Conservation (phyloP, 805 yeast genomes). For the Zygoascus biomembranicola region DNA sequence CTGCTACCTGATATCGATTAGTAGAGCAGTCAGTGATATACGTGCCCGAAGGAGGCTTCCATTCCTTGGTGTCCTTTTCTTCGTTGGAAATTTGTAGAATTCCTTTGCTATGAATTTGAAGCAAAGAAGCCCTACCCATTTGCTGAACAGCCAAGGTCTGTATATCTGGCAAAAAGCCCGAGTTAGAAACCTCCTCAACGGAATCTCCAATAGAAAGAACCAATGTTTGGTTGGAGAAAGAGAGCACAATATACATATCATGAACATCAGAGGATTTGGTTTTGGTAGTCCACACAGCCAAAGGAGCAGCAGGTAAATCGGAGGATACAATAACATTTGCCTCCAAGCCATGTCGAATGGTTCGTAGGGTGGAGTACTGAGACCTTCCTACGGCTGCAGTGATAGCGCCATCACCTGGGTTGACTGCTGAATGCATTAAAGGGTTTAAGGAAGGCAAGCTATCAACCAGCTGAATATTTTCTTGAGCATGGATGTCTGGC, state of each 20-base stretch:
- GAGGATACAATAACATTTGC: conserved; percentile 61
- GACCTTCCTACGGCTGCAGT: conserved; percentile 27
- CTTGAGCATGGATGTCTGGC: conserved; percentile 26
- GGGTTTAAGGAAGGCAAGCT: conserved; percentile 45
- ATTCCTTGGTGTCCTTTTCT: conserved; percentile 41
- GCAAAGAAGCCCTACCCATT: conserved; percentile 52
- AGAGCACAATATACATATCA: conserved; percentile 59
- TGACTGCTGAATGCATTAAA: conserved; percentile 34
- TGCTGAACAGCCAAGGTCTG: conserved; percentile 63
- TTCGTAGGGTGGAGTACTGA: conserved; percentile 37
- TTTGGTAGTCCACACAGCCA: conserved; percentile 57
- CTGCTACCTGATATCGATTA: conserved; percentile 57
- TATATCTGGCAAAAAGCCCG: conserved; percentile 48
- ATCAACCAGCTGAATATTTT: conserved; percentile 49
- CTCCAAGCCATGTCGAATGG: conserved; percentile 49
- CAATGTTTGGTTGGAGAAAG: conserved; percentile 59
- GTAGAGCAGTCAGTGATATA: conserved; percentile 51
- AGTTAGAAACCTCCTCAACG: conserved; percentile 64
- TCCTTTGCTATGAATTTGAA: conserved; percentile 69
- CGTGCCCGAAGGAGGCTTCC: conserved; percentile 80
- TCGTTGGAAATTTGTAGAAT: conserved; percentile 26
- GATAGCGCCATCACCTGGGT: conserved; percentile 5
- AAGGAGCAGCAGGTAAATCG: conserved; percentile 61
- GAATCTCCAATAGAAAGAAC: conserved; percentile 73
- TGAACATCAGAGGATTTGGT: conserved; percentile 34